Evolutionary conservation across 805 yeast species (phyloP), one percentile per base, ranked within the genome.

Genomic region (Priceomyces medius): DNA sequence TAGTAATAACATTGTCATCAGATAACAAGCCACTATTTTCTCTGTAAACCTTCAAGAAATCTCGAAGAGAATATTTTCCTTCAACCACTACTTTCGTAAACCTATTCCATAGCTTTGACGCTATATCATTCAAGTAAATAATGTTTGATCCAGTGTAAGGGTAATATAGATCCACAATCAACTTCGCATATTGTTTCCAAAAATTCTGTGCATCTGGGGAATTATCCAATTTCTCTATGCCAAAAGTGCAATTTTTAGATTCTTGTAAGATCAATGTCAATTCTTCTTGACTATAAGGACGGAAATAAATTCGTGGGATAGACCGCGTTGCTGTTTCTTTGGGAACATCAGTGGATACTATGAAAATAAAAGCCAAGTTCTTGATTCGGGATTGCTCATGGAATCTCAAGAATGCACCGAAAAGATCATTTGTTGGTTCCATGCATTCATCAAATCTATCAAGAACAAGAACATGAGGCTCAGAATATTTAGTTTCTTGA

Each of bases 381-480:
- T 46, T 46, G 14, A 63, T 46, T 7, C 47, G 46, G 8, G 69
- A 52, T 42, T 68, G 66, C 39, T 77, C 81, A 40, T 71, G 68
- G n/a, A 77, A 47, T 44, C 64, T 56, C 1, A 69, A 48, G 42
- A 77, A 65, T 0, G 73, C 66, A 16, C 61, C 49, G 34, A 70
- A 61, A 14, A 76, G 45, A 13, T 66, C 73, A n/a, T 63, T 59
- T 0, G 69, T 62, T 12, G 63, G 49, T 16, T 74, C 81, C 42
- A 66, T 66, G 21, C 73, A 66, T 31, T 66, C 69, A 50, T 77
- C 82, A 13, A 77, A 56, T 3, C 69, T 54, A 48, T 77, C 81
- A 9, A 77, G 55, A 1, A 77, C 73, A 32, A 77, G 51, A 7
- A 76, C 66, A 34, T 74, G 71, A 3, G 58, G 66, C 13, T 62